A percentile compares a stretch with the other conserved stretches of the same genome.
phyloP scores from a whole-genome alignment of 352 stramenopile species.

The Pythium graminicola region DNA sequence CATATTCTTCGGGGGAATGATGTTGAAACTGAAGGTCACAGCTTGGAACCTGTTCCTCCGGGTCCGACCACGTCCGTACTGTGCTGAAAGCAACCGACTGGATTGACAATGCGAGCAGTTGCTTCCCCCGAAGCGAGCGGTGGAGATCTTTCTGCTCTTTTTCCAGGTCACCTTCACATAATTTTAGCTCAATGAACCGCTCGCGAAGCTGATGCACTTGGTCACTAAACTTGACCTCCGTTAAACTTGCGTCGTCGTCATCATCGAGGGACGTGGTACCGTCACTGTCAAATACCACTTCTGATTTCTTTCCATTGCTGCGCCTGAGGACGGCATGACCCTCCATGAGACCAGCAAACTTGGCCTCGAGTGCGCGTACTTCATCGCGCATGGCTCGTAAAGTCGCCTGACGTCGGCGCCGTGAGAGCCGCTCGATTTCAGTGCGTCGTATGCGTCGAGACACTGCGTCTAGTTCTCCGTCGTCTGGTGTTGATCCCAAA shows the following conservation, averaged over 20 bases:
- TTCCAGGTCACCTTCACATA: slow-evolving; percentile 5
- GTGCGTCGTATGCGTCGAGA: slow-evolving; percentile 12
- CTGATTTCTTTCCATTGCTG: background rate
- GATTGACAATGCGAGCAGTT: slow-evolving; percentile 13
- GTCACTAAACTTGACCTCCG: slow-evolving; percentile 16
- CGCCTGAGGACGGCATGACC: background rate
- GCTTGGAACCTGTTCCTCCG: background rate
- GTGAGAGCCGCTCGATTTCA: slow-evolving; percentile 20
- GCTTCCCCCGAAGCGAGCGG: slow-evolving; percentile 4
- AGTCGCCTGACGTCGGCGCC: slow-evolving; percentile 12
- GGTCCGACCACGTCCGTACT: slow-evolving; percentile 5
- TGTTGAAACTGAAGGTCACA: background rate
- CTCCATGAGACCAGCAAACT: slow-evolving; percentile 9
- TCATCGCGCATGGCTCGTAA: slow-evolving; percentile 11
- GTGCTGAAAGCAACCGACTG: slow-evolving; percentile 10
- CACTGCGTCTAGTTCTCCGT: slow-evolving; percentile 8
- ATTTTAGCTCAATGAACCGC: slow-evolving; percentile 18
- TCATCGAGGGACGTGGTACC: background rate
- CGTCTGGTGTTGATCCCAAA: background rate
- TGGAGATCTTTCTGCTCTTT: slow-evolving; percentile 15
- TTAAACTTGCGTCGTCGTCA: background rate
- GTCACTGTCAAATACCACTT: background rate
- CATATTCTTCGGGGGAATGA: slow-evolving; percentile 7
- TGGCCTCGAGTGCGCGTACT: slow-evolving; percentile 5
- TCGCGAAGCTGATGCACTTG: slow-evolving; percentile 7